These are phyloP conservation scores for Zhuliangozyma parablackwelliae DNA, from an alignment of 1,139 yeast species.

Conservation along the genomic window DNA sequence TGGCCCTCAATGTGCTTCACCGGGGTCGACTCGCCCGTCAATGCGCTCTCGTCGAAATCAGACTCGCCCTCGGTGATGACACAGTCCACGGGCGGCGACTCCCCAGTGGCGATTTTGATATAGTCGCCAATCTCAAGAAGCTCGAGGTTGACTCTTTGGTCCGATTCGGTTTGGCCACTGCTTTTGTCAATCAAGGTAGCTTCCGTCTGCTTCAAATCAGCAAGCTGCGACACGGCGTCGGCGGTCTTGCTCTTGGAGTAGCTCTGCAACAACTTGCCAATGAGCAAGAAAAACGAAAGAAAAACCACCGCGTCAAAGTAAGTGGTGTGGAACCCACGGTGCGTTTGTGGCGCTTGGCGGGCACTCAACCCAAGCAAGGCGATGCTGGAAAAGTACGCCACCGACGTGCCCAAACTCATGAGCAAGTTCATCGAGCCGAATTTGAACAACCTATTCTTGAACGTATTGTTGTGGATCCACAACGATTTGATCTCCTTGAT, in stretches of 20 bases:
- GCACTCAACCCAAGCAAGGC: constrained; percentile 52
- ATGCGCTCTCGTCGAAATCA: constrained; percentile 70
- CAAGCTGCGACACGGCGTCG: constrained; percentile 54
- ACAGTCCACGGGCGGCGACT: constrained; percentile 71
- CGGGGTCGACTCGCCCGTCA: constrained; percentile 68
- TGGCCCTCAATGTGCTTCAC: constrained; percentile 50
- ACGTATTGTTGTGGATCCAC: constrained; percentile 55
- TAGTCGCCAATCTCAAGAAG: constrained; percentile 61
- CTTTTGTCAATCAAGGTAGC: constrained; percentile 44
- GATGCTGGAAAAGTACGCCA: constrained; percentile 67
- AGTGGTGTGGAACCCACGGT: constrained; percentile 54
- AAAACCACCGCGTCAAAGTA: constrained; percentile 79
- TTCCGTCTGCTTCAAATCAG: constrained; percentile 44
- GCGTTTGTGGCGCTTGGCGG: constrained; percentile 19
- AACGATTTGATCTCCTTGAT: constrained; percentile 51
- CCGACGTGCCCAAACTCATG: constrained; percentile 68
- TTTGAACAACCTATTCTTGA: constrained; percentile 53
- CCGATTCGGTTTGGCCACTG: constrained; percentile 3
- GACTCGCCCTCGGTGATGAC: constrained; percentile 53
- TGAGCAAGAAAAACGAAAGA: constrained; percentile 62
- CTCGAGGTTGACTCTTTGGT: constrained; percentile 39
- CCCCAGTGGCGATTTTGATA: constrained; percentile 59
- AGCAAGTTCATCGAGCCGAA: constrained; percentile 78
- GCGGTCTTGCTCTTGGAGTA: constrained; percentile 65
- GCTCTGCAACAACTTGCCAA: constrained; percentile 67